These are phyloP conservation scores for Fusarium humuli DNA, from an alignment of 2,329 filamentous ascomycete genomes.

Conservation along the genomic window DNA sequence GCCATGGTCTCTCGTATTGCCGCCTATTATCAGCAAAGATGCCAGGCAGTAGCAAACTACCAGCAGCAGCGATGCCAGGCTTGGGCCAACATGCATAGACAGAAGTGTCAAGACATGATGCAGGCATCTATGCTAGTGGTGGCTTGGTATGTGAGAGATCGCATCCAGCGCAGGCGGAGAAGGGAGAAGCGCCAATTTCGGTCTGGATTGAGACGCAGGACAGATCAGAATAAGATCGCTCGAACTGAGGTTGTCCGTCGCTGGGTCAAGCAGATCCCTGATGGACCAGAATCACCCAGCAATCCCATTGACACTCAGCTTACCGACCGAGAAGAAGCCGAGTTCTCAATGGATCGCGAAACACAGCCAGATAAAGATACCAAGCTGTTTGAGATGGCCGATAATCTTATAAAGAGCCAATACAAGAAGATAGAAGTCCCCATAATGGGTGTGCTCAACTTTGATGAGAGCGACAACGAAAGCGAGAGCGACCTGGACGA, in stretches of 20 bases:
- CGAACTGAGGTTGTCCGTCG: conserved; percentile 57
- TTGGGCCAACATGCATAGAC: conserved; percentile 60
- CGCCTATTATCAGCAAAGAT: conserved; percentile 62
- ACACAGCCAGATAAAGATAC: conserved; percentile 55
- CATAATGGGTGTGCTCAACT: conserved; percentile 58
- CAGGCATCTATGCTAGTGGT: conserved; percentile 62
- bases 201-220: conserved; percentile 53
- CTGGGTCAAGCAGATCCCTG: conserved; percentile 58
- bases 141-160: conserved; percentile 63
- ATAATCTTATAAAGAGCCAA: conserved; percentile 62
- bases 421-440: conserved; percentile 60
- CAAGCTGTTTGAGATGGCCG: conserved; percentile 58
- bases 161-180: conserved; percentile 57
- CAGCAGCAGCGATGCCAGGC: conserved; percentile 62
- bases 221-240: conserved; percentile 50
- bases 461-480: conserved; percentile 59
- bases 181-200: conserved; percentile 57
- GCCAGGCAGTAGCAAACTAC: conserved; percentile 59
- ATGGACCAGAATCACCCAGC: conserved; percentile 50
- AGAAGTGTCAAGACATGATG: conserved; percentile 62
- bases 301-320: conserved; percentile 42
- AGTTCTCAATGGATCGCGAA: conserved; percentile 57
- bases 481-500: conserved; percentile 51
- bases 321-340: conserved; percentile 54
- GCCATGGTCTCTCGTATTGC: conserved; percentile 62